A percentile compares a stretch with the other conserved stretches of the same genome.
Conservation (phyloP, 2,329 filamentous ascomycete genomes). For the Ophiosphaerella korrae region DNA sequence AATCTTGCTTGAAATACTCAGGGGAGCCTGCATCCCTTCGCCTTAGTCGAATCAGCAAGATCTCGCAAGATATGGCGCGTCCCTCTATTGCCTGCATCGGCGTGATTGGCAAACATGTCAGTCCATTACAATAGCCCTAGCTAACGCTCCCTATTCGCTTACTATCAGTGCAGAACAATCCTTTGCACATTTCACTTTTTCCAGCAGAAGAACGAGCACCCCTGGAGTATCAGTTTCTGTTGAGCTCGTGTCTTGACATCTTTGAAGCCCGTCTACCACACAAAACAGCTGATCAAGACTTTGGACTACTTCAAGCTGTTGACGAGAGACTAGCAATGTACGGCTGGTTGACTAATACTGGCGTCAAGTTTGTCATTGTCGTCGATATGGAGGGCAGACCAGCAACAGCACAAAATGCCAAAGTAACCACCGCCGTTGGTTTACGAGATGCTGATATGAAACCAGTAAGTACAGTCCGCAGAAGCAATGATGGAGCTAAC, state of each 20-base stretch:
- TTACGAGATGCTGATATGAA: conserved; percentile 87
- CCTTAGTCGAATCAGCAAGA: conserved; percentile 41
- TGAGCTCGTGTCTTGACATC: conserved; percentile 90
- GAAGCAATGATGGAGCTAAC: conserved; percentile 6
- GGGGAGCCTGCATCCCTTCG: no score
- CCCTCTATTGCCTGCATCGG: conserved; percentile 90
- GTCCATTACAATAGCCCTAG: conserved; percentile 26
- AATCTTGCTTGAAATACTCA: no score
- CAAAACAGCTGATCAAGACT: conserved; percentile 78
- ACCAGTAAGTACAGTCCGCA: conserved; percentile 60
- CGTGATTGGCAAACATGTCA: conserved; percentile 89
- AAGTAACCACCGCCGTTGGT: conserved; percentile 60
- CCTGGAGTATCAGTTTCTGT: conserved; percentile 90
- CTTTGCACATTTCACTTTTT: conserved; percentile 90
- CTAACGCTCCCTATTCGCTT: conserved; percentile 10
- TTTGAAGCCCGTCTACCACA: conserved; percentile 83
- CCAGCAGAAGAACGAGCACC: conserved; percentile 72
- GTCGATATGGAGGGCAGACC: conserved; percentile 85
- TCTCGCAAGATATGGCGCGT: background rate
- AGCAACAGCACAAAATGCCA: conserved; percentile 42
- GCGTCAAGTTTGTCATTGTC: conserved; percentile 85
- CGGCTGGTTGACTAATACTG: conserved; percentile 95
- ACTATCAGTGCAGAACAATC: conserved; percentile 75
- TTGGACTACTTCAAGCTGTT: conserved; percentile 88
- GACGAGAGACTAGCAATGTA: conserved; percentile 94